Evolutionary conservation across 306 rosid species (phyloP).

Genomic region (Corylus heterophylla): DNA sequence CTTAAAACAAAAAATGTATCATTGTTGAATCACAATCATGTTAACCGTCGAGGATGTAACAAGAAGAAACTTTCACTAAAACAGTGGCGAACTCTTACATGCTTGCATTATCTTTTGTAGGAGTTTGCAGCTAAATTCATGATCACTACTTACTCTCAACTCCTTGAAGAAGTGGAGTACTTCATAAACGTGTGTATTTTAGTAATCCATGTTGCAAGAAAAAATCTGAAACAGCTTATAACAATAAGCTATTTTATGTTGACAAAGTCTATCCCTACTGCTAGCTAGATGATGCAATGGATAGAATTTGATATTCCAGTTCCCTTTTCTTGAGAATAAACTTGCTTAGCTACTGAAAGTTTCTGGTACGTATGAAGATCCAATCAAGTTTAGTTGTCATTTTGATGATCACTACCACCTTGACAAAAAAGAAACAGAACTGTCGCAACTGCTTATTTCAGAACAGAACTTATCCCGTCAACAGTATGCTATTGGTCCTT

Average conservation of each 20-base stretch:
- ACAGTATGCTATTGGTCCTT: background rate
- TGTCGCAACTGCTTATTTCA: background rate
- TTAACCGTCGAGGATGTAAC: background rate
- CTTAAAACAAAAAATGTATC: no score
- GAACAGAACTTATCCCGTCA: background rate
- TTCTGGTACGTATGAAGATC: background rate
- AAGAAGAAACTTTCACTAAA: background rate
- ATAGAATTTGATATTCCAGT: background rate
- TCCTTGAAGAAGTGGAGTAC: background rate
- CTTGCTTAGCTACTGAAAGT: background rate
- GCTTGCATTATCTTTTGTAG: background rate
- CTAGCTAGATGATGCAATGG: background rate
- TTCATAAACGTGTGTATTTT: background rate
- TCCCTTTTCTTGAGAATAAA: background rate
- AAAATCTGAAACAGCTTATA: background rate
- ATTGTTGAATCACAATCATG: background rate
- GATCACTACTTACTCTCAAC: background rate
- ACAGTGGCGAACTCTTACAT: background rate
- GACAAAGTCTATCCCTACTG: background rate
- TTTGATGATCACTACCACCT: background rate
- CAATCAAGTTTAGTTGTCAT: background rate
- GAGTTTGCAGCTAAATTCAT: background rate
- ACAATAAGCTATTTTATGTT: background rate
- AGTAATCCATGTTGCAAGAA: background rate
- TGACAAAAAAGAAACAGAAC: background rate